These are phyloP conservation scores for Scytalidium sp. DNA, from an alignment of 2,329 filamentous ascomycete genomes.

Conservation along the genomic window DNA sequence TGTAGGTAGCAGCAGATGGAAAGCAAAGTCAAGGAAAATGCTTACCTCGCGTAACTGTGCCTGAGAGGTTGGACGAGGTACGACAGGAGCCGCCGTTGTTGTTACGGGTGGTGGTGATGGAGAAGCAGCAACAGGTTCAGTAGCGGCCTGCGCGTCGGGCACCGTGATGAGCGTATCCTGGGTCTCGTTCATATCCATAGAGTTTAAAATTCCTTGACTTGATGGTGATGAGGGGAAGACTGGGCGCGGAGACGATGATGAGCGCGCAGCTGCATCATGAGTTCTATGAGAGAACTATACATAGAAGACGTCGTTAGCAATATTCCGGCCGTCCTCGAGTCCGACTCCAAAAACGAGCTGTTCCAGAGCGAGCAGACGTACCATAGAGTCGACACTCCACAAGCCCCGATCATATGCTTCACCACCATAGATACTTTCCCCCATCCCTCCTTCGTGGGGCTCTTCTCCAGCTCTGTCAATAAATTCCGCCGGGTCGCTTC, in stretches of 20 bases:
- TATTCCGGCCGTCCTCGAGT: too few species aligned
- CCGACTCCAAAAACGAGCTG: too few species aligned
- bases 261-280: constrained; percentile 1
- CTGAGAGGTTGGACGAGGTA: neutral
- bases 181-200: constrained; percentile 16
- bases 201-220: constrained; percentile 6
- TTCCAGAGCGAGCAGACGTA: neutral
- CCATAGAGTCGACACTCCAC: neutral
- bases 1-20: neutral
- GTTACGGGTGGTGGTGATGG: neutral
- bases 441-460: neutral
- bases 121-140: neutral
- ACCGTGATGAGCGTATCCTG: constrained; percentile 21
- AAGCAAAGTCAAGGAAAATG: neutral
- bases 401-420: neutral
- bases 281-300: constrained; percentile 1
- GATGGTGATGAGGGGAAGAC: constrained; percentile 6
- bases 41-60: constrained; percentile 2
- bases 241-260: neutral
- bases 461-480: neutral
- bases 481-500: neutral
- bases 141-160: constrained; percentile 11
- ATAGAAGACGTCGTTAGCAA: neutral
- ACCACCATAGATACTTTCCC: neutral
- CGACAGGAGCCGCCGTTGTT: neutral